Evolutionary conservation across 805 yeast species (phyloP).

Genomic region (Brettanomyces sp.): DNA sequence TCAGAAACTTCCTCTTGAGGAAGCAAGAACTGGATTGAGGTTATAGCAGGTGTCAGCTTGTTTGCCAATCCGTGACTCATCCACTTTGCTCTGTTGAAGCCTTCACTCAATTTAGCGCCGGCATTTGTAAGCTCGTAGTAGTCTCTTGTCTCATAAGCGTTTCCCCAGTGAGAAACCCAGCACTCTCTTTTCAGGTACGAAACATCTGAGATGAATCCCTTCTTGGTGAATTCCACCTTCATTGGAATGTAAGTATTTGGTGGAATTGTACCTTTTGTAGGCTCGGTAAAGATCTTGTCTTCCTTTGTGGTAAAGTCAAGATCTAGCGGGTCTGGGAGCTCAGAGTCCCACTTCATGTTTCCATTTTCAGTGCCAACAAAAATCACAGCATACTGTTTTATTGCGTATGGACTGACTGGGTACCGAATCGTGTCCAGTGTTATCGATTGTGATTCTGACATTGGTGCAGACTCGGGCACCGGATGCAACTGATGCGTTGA

Average conservation of each 20-base stretch:
- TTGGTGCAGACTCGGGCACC: constrained; percentile 50
- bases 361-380: constrained; percentile 28
- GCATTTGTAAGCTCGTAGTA: constrained; percentile 70
- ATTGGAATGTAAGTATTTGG: constrained; percentile 42
- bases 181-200: constrained; percentile 57
- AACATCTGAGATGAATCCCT: constrained; percentile 55
- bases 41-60: constrained; percentile 49
- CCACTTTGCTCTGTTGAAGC: constrained; percentile 78
- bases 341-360: not conserved
- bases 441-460: constrained; percentile 55
- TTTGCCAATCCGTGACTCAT: constrained; percentile 45
- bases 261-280: constrained; percentile 30
- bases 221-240: constrained; percentile 53
- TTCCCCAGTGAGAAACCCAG: constrained; percentile 86
- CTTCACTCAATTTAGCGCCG: constrained; percentile 60
- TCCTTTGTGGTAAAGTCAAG: constrained; percentile 3
- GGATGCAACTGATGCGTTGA: constrained; percentile 44
- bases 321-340: constrained; percentile 3
- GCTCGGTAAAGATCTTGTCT: constrained; percentile 42
- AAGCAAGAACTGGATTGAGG: constrained; percentile 49
- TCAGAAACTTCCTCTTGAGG: constrained; percentile 40
- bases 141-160: constrained; percentile 70
- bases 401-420: constrained; percentile 54
- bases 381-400: constrained; percentile 35
- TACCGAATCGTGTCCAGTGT: constrained; percentile 40